A percentile compares a stretch with the other conserved stretches of the same genome.
These are phyloP conservation scores for Trichoderma erinaceum DNA, from an alignment of 495 filamentous ascomycete species.

Conservation along the genomic window DNA sequence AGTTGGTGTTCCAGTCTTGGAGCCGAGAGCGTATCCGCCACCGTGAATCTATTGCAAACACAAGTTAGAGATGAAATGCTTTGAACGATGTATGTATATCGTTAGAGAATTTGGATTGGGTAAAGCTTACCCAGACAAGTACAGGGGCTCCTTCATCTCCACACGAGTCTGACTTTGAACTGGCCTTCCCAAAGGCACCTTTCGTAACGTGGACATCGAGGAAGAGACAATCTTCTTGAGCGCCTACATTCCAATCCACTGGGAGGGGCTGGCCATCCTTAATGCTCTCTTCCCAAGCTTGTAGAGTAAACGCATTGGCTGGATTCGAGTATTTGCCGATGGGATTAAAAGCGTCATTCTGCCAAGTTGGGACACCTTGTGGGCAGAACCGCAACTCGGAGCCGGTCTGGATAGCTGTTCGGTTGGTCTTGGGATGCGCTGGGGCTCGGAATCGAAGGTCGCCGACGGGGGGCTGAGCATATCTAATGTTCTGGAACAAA, in stretches of 20 bases:
- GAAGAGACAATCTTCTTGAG: constrained; percentile 46
- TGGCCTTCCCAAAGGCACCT: constrained; percentile 25
- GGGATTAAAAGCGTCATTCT: background rate
- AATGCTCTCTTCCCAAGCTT: constrained; percentile 21
- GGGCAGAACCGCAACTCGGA: constrained; percentile 37
- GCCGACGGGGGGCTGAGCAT: constrained; percentile 49
- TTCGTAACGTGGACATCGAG: constrained; percentile 39
- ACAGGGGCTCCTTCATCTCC: constrained; percentile 34
- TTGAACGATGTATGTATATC: background rate
- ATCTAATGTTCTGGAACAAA: constrained; percentile 52
- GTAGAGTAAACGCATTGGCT: constrained; percentile 31
- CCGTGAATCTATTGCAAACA: constrained; percentile 43
- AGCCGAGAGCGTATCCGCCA: constrained; percentile 50
- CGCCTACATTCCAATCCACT: constrained; percentile 22
- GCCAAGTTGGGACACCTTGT: constrained; percentile 33
- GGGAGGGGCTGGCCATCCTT: background rate
- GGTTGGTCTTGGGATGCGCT: constrained; percentile 38
- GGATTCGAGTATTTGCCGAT: constrained; percentile 19
- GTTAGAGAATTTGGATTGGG: background rate
- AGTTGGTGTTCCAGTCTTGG: constrained; percentile 31
- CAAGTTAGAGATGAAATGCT: background rate
- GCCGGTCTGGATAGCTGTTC: constrained; percentile 44
- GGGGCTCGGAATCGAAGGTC: constrained; percentile 52
- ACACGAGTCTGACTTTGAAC: constrained; percentile 18
- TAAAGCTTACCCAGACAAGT: constrained; percentile 34